A percentile compares a stretch with the other conserved stretches of the same genome.
These are phyloP conservation scores for Trichosporon sp. DNA, from an alignment of 1,284 basidiomycete genomes.

Conservation along the genomic window DNA sequence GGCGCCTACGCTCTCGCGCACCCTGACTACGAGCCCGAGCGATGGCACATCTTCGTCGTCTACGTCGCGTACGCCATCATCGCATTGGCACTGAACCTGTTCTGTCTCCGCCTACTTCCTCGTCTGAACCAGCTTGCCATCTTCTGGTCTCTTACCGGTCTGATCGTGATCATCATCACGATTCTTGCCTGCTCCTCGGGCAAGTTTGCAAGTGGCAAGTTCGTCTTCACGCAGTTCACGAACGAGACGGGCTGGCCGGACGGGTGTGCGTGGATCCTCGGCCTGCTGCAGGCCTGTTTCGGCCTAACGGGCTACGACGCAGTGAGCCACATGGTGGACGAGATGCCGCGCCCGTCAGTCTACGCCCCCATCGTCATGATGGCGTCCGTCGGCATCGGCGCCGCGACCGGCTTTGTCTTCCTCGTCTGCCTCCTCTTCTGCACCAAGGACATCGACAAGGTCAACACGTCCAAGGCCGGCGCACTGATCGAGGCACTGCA, in stretches of 20 bases:
- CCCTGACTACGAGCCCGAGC: slow-evolving; percentile 30
- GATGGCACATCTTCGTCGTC: slow-evolving; percentile 36
- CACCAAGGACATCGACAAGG: slow-evolving; percentile 55
- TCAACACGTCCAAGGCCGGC: slow-evolving; percentile 57
- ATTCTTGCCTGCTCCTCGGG: slow-evolving; percentile 40
- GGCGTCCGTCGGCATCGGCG: slow-evolving; percentile 60
- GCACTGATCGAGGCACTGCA: slow-evolving; percentile 64
- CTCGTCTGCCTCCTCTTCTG: slow-evolving; percentile 65
- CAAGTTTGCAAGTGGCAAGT: slow-evolving; percentile 43
- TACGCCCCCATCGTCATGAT: slow-evolving; percentile 51
- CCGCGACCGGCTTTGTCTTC: slow-evolving; percentile 57
- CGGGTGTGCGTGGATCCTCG: slow-evolving; percentile 50
- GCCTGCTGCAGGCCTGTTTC: slow-evolving; percentile 47
- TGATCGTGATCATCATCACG: slow-evolving; percentile 46
- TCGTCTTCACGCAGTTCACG: slow-evolving; percentile 48
- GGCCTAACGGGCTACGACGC: slow-evolving; percentile 41
- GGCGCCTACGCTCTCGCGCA: slow-evolving; percentile 45
- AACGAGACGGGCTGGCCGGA: slow-evolving; percentile 51
- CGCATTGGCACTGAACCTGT: slow-evolving; percentile 23
- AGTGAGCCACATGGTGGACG: slow-evolving; percentile 39
- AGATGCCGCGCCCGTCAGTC: slow-evolving; percentile 40
- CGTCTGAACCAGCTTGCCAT: slow-evolving; percentile 41
- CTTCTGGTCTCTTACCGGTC: slow-evolving; percentile 30
- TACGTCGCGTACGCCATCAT: slow-evolving; percentile 33
- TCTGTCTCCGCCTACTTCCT: slow-evolving; percentile 26